Percentiles rank a stretch among this genome's conserved stretches.
phyloP scores from a whole-genome alignment of 805 yeast genomes.

The Yarrowia sp. region DNA sequence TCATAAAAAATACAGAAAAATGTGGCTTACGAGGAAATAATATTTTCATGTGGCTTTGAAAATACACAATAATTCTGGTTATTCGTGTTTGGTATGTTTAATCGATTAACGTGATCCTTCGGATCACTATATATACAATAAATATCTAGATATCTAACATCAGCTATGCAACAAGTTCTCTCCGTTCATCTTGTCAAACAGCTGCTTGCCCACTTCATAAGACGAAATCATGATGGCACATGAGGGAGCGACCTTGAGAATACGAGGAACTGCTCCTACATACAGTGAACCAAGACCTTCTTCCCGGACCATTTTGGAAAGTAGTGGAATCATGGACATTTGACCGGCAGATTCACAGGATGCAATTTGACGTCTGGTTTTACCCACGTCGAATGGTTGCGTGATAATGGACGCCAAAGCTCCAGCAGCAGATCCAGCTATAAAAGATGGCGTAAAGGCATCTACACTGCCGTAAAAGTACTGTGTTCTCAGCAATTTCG shows the following conservation, averaged over 20 bases:
- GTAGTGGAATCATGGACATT: constrained; percentile 59
- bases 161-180: neutral
- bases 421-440: constrained; percentile 84
- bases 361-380: constrained; percentile 77
- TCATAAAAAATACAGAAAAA: too few species aligned
- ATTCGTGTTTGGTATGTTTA: too few species aligned
- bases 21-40: too few species aligned
- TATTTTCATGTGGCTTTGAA: too few species aligned
- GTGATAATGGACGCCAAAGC: constrained; percentile 80
- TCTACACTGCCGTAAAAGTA: constrained; percentile 31
- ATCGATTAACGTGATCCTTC: neutral
- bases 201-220: constrained; percentile 80
- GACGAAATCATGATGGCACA: constrained; percentile 98
- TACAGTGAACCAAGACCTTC: constrained; percentile 88
- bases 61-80: too few species aligned
- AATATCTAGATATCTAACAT: constrained; percentile 7
- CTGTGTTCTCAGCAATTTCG: constrained; percentile 32
- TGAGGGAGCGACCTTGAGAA: constrained; percentile 90
- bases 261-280: constrained; percentile 81
- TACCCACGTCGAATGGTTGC: constrained; percentile 96
- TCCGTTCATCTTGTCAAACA: constrained; percentile 38
- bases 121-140: constrained; percentile 3
- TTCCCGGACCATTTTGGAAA: constrained; percentile 56
- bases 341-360: constrained; percentile 36
- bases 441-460: constrained; percentile 47